Base-by-base conservation (phyloP, 1,284 basidiomycete species). In the Porogramme epimiltina region DNA sequence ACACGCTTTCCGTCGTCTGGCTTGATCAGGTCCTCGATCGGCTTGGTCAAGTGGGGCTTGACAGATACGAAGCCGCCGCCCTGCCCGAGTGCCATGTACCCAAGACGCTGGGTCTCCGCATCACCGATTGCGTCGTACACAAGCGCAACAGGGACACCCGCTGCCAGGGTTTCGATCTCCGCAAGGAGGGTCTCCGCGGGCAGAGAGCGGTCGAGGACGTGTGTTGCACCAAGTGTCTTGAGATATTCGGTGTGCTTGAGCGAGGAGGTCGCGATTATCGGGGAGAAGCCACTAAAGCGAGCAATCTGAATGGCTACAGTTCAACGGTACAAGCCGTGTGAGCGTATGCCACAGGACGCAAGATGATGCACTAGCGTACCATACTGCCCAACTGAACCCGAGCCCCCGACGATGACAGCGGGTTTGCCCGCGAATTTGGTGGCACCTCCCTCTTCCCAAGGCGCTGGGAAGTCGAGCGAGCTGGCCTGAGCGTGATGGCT, bases 191-290 rank as follows among this genome's bases (percentile, higher is more conserved):
- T 34, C 22, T 37, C 44, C 23, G 2, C n/a, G 9, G 36, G n/a
- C 23, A 45, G 44, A 10, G 33, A 4, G 18, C 63, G 54, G 46
- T 65, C 63, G 59, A 62, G 18, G 28, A 62, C 51, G 38, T 65
- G 62, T 16, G 51, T 57, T 54, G 63, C 56, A 4, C 62, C 62
- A 19, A 61, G 62, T 1, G 62, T 55, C 53, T 67, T 69, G 70
- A 57, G 48, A 36, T 77, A 77, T 4, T 77, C 66, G 1, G 67
- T 68, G 59, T 82, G 73, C 50, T 72, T 70, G 10, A 66, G 53
- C 8, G 78, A 80, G 5, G 77, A 68, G 3, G 78, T 79, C 2
- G 75, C 67, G 55, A 81, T 72, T 52, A 80, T 77, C 4, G 72
- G 72, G 2, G 69, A 71, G 63, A 80, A 78, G 0, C 79, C 78